Percentiles rank a stretch among this genome's conserved stretches.
These are phyloP conservation scores for Eutrema heterophyllum DNA, from an alignment of 345 rosid genomes.

Conservation along the genomic window DNA sequence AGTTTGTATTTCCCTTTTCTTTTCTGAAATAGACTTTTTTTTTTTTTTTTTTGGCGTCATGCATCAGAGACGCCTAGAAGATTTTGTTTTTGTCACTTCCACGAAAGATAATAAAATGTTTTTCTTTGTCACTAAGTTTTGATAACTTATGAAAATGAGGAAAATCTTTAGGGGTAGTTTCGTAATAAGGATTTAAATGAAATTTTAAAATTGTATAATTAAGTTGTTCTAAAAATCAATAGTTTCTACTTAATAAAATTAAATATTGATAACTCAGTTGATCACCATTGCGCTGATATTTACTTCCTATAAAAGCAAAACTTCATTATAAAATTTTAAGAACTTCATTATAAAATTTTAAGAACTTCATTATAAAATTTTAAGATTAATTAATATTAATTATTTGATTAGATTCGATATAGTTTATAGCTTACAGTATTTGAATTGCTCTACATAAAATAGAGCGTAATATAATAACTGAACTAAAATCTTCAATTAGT, in stretches of 20 bases:
- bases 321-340: background rate
- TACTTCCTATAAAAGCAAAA: background rate
- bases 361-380: background rate
- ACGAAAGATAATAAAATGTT: background rate
- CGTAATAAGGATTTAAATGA: background rate
- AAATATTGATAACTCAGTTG: background rate
- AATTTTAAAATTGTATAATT: background rate
- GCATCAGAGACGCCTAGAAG: constrained; percentile 22
- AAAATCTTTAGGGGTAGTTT: background rate
- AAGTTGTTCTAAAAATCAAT: background rate
- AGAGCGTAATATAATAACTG: background rate
- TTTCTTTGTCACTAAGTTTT: constrained; percentile 29
- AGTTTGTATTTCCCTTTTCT: constrained; percentile 19
- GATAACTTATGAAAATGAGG: background rate
- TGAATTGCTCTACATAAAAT: background rate
- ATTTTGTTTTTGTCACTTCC: constrained; percentile 22
- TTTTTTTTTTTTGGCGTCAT: constrained; percentile 1
- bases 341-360: background rate
- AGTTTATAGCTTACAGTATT: background rate
- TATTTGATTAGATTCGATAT: background rate
- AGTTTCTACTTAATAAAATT: background rate
- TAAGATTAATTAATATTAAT: background rate
- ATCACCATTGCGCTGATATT: background rate
- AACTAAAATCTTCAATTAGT: background rate
- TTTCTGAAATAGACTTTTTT: background rate